Percentiles rank a stretch among this genome's conserved stretches.
Evolutionary conservation across 352 stramenopile genomes (phyloP).

Genomic region (Phytopythium chamaehyphon): DNA sequence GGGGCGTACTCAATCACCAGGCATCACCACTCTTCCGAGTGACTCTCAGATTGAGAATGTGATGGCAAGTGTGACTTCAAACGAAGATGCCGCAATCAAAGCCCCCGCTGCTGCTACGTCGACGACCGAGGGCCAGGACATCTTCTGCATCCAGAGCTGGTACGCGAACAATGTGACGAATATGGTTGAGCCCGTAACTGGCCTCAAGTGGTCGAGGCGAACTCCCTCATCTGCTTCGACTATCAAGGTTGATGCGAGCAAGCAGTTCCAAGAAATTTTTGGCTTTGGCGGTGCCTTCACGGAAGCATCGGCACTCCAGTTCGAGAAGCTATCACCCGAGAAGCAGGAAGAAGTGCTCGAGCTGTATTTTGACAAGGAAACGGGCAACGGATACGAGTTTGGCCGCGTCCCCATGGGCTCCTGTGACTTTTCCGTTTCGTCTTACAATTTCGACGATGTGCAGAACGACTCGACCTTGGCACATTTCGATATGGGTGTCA

Average conservation of each 20-base stretch:
- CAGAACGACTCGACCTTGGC: conserved; percentile 56
- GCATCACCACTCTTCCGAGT: background rate
- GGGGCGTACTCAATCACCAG: background rate
- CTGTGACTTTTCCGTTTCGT: conserved; percentile 82
- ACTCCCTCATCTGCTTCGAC: conserved; percentile 17
- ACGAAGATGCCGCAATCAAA: too few relatives aligned
- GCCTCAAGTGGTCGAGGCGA: conserved; percentile 34
- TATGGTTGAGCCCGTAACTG: conserved; percentile 58
- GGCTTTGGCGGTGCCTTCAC: conserved; percentile 93
- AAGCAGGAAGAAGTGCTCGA: conserved; percentile 84
- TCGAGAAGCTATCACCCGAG: conserved; percentile 65
- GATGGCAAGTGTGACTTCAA: background rate
- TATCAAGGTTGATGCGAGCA: conserved; percentile 48
- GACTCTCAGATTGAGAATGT: background rate
- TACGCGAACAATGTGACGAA: conserved; percentile 49
- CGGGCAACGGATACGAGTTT: conserved; percentile 84
- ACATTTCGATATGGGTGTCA: conserved; percentile 77
- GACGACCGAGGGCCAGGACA: background rate
- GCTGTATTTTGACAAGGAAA: conserved; percentile 83
- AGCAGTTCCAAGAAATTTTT: conserved; percentile 72
- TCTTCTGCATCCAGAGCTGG: conserved; percentile 68
- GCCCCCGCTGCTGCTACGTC: background rate
- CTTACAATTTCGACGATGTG: conserved; percentile 88
- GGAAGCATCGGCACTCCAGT: conserved; percentile 86
- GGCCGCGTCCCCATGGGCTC: conserved; percentile 90